Percentiles rank a stretch among this genome's conserved stretches.
Evolutionary conservation across 352 stramenopile genomes (phyloP).

Genomic region (Phytophthora multivora): DNA sequence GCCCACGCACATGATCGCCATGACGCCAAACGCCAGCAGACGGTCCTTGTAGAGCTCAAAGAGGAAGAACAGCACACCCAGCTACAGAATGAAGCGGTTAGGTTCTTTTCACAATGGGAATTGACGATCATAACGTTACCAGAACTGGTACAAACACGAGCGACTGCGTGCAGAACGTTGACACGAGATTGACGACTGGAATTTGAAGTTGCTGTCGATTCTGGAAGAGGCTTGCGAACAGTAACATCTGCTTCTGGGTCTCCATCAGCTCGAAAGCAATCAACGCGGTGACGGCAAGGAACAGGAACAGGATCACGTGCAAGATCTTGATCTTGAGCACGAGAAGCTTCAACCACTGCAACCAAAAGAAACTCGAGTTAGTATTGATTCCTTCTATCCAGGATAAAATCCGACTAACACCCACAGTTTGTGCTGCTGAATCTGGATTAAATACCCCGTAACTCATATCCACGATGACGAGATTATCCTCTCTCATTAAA

Average conservation of each 20-base stretch:
- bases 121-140: slow-evolving; percentile 35
- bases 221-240: slow-evolving; percentile 92
- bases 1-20: slow-evolving; percentile 88
- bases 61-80: slow-evolving; percentile 96
- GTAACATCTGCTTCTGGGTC: slow-evolving; percentile 93
- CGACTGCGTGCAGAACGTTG: slow-evolving; percentile 91
- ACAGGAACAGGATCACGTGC: slow-evolving; percentile 92
- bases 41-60: slow-evolving; percentile 96
- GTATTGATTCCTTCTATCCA: background rate
- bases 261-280: slow-evolving; percentile 93
- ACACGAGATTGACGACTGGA: slow-evolving; percentile 76
- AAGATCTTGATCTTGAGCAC: slow-evolving; percentile 91
- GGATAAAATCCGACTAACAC: slow-evolving; percentile 7
- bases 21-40: slow-evolving; percentile 89
- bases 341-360: slow-evolving; percentile 39
- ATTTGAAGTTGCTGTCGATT: slow-evolving; percentile 74
- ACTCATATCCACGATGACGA: slow-evolving; percentile 71
- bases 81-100: slow-evolving; percentile 25
- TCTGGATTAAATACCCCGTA: slow-evolving; percentile 62
- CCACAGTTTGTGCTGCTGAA: slow-evolving; percentile 34
- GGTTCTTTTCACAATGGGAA: background rate
- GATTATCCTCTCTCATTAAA: slow-evolving; percentile 68
- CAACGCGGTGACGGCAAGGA: slow-evolving; percentile 93
- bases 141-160: slow-evolving; percentile 95
- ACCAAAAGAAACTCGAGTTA: slow-evolving; percentile 5